Percentiles rank a stretch among this genome's conserved stretches.
phyloP scores from a whole-genome alignment of 768 basidiomycete species.

The Agrocybe chaxingu region DNA sequence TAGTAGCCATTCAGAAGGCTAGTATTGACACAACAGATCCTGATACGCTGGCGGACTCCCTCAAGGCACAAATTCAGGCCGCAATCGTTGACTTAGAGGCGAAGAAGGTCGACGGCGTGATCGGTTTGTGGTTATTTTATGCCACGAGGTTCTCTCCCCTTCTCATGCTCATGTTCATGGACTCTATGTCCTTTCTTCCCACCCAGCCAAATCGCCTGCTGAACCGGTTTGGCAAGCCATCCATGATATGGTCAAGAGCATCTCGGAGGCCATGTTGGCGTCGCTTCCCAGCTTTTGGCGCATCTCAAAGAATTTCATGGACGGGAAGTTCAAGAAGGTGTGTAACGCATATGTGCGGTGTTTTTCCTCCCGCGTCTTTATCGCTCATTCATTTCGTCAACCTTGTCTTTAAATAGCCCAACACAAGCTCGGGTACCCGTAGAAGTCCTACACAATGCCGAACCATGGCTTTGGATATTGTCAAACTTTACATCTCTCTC shows the following conservation, averaged over 20 bases:
- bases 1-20: constrained; percentile 48
- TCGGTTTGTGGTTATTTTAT: constrained; percentile 41
- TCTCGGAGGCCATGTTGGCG: constrained; percentile 85
- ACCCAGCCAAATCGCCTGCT: constrained; percentile 63
- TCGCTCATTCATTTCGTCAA: constrained; percentile 3
- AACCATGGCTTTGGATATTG: constrained; percentile 84
- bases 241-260: constrained; percentile 72
- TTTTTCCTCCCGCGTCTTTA: constrained; percentile 4
- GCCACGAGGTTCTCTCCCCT: background rate
- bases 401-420: constrained; percentile 26
- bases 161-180: background rate
- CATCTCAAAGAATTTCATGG: constrained; percentile 86
- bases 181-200: constrained; percentile 3
- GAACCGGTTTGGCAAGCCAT: constrained; percentile 82
- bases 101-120: constrained; percentile 57
- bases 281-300: constrained; percentile 93
- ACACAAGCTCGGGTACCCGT: constrained; percentile 40
- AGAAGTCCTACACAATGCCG: constrained; percentile 82
- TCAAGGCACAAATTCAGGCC: constrained; percentile 57
- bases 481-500: constrained; percentile 80
- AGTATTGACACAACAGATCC: constrained; percentile 30
- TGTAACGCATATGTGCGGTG: constrained; percentile 8
- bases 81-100: constrained; percentile 59
- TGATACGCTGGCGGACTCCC: constrained; percentile 36
- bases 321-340: constrained; percentile 91